A percentile compares a stretch with the other conserved stretches of the same genome.
phyloP scores from a whole-genome alignment of 768 basidiomycete species.

The Boletus pseudo-olivaceus region DNA sequence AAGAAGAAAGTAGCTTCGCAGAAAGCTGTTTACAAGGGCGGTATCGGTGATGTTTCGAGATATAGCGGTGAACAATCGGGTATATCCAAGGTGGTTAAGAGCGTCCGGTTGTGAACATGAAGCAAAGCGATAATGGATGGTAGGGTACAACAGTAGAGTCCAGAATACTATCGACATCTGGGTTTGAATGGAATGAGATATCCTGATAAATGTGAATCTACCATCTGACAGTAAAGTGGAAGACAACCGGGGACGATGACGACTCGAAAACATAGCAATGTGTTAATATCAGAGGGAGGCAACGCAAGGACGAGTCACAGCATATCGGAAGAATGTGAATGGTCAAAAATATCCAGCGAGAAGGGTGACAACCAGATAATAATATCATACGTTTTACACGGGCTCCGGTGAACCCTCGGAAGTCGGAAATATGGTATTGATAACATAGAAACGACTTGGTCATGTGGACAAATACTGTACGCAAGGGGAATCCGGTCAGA shows the following conservation, averaged over 20 bases:
- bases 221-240: constrained; percentile 5
- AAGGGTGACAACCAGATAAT: constrained; percentile 18
- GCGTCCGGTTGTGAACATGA: constrained; percentile 55
- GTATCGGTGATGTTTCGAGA: constrained; percentile 62
- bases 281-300: constrained; percentile 2
- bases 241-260: not conserved
- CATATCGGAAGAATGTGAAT: constrained; percentile 3
- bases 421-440: constrained; percentile 24
- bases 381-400: constrained; percentile 26
- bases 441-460: constrained; percentile 19
- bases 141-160: constrained; percentile 12
- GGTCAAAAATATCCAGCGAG: constrained; percentile 9
- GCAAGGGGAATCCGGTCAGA: constrained; percentile 9
- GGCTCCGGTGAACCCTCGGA: constrained; percentile 6
- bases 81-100: constrained; percentile 88
- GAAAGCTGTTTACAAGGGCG: constrained; percentile 91
- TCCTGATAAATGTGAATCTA: constrained; percentile 11
- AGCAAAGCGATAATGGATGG: not conserved
- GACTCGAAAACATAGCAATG: constrained; percentile 19
- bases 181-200: constrained; percentile 9
- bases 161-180: constrained; percentile 13
- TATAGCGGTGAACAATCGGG: constrained; percentile 94
- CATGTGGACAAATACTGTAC: constrained; percentile 26
- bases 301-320: constrained; percentile 1
- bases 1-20: constrained; percentile 89